Evolutionary conservation across 2,329 filamentous ascomycete genomes (phyloP), one percentile per base, ranked within the genome.

Genomic region (Exophiala calicioides): DNA sequence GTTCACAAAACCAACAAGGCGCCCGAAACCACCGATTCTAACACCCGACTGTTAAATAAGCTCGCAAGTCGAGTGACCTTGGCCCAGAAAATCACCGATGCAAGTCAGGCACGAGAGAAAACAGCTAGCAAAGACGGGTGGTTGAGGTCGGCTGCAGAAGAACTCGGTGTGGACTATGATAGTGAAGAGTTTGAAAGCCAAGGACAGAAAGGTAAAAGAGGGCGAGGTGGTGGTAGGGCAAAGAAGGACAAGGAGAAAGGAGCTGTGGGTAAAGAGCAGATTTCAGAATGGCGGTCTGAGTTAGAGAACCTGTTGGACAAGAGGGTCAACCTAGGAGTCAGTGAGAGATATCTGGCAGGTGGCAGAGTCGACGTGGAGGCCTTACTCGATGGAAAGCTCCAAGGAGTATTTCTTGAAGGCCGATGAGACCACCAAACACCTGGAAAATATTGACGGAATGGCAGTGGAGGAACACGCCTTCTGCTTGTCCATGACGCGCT

Each of bases 151-250:
- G 90, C 90, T 0, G 93, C 93, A 0, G 90, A 96, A 47, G 91
- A 97, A 55, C 76, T 98, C 0, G 93, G 93, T 1, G 88, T 97
- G 0, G 91, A 96, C 41, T 95, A 95, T 63, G 90, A 97, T 63
- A 86, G 82, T 50, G 90, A 95, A 26, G 89, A 94, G 34, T 85
- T 95, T 52, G 86, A 79, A 32, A 73, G 86, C 56, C 68, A 77
- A 29, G 76, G 75, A 1, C 71, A 69, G 5, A 80, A 82, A 5
- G 76, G 74, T 43, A 77, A 78, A 60, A 79, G 79, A 37, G 85
- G 86, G 0, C 77, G 89, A 36, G 90, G 90, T 3, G 77, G 88
- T 26, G 89, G 89, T 5, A 81, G 80, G 29, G 85, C 86, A 1
- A 73, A 88, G 30, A 86, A 85, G 68, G 76, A 81, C 68, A 87